These are phyloP conservation scores for Gentiana straminea DNA, from an alignment of 257 asterid genomes.

Conservation along the genomic window DNA sequence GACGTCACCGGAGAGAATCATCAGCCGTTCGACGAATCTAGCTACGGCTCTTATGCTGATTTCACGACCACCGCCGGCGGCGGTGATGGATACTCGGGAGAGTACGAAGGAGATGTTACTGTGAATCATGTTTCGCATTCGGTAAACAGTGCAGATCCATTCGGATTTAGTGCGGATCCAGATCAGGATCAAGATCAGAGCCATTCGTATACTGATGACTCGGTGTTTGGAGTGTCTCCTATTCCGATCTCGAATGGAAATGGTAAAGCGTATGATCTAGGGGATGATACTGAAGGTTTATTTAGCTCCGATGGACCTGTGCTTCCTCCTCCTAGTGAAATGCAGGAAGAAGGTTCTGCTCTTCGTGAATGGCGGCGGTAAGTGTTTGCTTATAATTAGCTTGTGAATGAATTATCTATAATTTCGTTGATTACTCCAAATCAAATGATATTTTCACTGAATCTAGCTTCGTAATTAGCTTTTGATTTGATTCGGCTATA, in stretches of 20 bases:
- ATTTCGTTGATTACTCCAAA: too few species aligned
- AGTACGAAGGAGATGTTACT: slow-evolving; percentile 48
- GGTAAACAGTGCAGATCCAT: slow-evolving; percentile 60
- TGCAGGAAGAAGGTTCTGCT: slow-evolving; percentile 78
- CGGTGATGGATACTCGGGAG: slow-evolving; percentile 27
- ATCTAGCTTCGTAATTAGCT: too few species aligned
- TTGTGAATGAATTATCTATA: too few species aligned
- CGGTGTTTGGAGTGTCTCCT: slow-evolving; percentile 32
- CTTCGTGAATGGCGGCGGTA: slow-evolving; percentile 93
- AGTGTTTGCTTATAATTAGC: slow-evolving; percentile 11
- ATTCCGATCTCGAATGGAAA: slow-evolving; percentile 63
- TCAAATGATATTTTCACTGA: too few species aligned
- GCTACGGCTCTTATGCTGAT: slow-evolving; percentile 34
- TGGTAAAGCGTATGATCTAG: slow-evolving; percentile 39
- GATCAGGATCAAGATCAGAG: slow-evolving; percentile 32
- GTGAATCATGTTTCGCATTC: slow-evolving; percentile 44
- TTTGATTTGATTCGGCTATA: too few species aligned
- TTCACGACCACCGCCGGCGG: slow-evolving; percentile 3
- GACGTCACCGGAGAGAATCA: slow-evolving; percentile 28
- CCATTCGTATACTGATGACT: slow-evolving; percentile 5
- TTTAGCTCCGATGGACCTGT: slow-evolving; percentile 68
- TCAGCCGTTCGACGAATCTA: slow-evolving; percentile 42
- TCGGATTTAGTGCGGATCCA: slow-evolving; percentile 42
- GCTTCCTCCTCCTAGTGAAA: slow-evolving; percentile 74
- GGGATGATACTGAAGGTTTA: slow-evolving; percentile 52